These are phyloP conservation scores for Sporisorium scitamineum DNA, from an alignment of 1,284 basidiomycete genomes.

Conservation along the genomic window DNA sequence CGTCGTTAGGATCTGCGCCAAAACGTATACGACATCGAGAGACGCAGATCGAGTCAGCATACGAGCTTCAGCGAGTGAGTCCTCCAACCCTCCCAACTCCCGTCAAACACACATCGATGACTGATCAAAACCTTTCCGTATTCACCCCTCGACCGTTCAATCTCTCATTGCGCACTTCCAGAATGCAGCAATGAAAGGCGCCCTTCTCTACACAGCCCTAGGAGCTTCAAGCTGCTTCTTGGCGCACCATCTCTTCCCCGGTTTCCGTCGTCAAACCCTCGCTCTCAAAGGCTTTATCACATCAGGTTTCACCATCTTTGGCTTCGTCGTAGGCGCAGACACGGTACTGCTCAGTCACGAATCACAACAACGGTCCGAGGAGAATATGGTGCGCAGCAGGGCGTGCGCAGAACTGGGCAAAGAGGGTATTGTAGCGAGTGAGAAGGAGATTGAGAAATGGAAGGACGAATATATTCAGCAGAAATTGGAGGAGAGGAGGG, in stretches of 20 bases:
- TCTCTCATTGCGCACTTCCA: slow-evolving; percentile 3
- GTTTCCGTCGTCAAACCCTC: slow-evolving; percentile 59
- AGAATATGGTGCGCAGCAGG: slow-evolving; percentile 55
- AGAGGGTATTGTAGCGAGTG: slow-evolving; percentile 60
- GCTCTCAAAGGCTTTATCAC: slow-evolving; percentile 63
- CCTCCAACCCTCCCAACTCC: not conserved
- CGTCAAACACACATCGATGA: too few relatives aligned
- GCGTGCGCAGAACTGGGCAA: slow-evolving; percentile 57
- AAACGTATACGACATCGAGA: slow-evolving; percentile 58
- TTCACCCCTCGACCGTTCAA: not conserved
- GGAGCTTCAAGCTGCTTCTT: slow-evolving; percentile 53
- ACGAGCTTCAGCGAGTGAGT: slow-evolving; percentile 60
- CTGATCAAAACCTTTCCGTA: too few relatives aligned
- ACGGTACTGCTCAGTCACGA: slow-evolving; percentile 61
- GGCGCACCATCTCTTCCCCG: slow-evolving; percentile 61
- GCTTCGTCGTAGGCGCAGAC: slow-evolving; percentile 63
- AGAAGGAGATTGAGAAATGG: slow-evolving; percentile 63
- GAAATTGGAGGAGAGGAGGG: slow-evolving; percentile 45
- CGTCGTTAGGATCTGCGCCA: slow-evolving; percentile 33
- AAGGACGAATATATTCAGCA: slow-evolving; percentile 53
- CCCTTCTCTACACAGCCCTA: slow-evolving; percentile 47
- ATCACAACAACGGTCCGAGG: slow-evolving; percentile 52
- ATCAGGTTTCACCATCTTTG: slow-evolving; percentile 59
- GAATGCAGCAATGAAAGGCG: slow-evolving; percentile 60
- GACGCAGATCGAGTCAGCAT: slow-evolving; percentile 56